Evolutionary conservation across 306 rosid species (phyloP).

Genomic region (Cotoneaster glaucophyllus): DNA sequence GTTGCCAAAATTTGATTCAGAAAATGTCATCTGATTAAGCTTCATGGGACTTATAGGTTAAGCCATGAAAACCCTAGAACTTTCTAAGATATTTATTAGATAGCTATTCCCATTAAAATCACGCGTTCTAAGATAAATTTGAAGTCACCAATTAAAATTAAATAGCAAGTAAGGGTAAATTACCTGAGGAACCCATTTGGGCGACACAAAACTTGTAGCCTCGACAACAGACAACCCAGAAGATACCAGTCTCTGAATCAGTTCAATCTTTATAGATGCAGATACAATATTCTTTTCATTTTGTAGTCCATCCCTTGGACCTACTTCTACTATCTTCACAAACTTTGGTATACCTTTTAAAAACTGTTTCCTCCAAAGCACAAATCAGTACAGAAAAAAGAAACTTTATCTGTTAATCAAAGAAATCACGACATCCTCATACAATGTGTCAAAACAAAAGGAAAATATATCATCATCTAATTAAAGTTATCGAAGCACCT

Average conservation of each 20-base stretch:
- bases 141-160: neutral
- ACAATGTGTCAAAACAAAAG: neutral
- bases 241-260: conserved; percentile 67
- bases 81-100: neutral
- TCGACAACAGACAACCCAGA: conserved; percentile 77
- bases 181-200: conserved; percentile 98
- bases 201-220: conserved; percentile 96
- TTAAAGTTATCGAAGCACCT: conserved; percentile 37
- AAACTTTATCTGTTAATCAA: neutral
- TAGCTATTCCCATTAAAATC: neutral
- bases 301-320: conserved; percentile 95
- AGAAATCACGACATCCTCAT: neutral
- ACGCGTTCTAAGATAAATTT: neutral
- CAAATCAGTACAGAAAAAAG: neutral
- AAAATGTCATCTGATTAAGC: neutral
- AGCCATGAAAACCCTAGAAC: neutral
- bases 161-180: neutral
- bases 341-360: conserved; percentile 52
- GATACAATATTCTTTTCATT: conserved; percentile 80
- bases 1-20: neutral
- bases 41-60: neutral
- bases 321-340: conserved; percentile 94
- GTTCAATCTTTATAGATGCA: conserved; percentile 59
- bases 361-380: conserved; percentile 30
- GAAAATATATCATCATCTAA: neutral